Conservation (phyloP, 371 early-diverging fungal genomes). For the Parasitella parasitica region DNA sequence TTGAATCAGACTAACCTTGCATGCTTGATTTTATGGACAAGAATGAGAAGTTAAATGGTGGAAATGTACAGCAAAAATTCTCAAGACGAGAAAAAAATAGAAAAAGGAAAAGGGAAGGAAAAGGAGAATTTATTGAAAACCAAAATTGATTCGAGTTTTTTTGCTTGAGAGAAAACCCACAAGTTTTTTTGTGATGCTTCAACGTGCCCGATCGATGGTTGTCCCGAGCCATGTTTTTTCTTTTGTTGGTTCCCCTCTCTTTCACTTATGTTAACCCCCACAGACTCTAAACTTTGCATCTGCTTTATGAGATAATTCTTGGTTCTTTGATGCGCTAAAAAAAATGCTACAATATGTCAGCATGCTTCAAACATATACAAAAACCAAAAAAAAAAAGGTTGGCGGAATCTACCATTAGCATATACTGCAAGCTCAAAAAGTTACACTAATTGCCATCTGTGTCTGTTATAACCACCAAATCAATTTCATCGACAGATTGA, state of each 20-base stretch:
- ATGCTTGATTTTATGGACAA: not conserved
- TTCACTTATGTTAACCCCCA: not conserved
- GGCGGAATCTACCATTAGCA: not conserved
- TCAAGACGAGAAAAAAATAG: not conserved
- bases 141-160: not conserved
- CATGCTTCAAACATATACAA: not conserved
- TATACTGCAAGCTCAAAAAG: not conserved
- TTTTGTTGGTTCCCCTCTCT: not conserved
- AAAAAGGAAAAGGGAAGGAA: slow-evolving; percentile 4
- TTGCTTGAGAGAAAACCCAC: not conserved
- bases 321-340: no score
- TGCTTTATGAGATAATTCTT: no score
- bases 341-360: not conserved
- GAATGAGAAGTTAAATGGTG: not conserved
- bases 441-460: not conserved
- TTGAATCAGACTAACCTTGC: slow-evolving; percentile 4
- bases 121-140: not conserved
- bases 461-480: not conserved
- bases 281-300: no score
- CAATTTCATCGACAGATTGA: not conserved
- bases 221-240: slow-evolving; percentile 4
- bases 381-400: not conserved
- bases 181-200: not conserved
- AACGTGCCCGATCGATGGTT: slow-evolving; percentile 4
- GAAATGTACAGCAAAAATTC: not conserved